Evolutionary conservation across 768 basidiomycete genomes (phyloP).

Genomic region (Chlorophyllum brunneum): DNA sequence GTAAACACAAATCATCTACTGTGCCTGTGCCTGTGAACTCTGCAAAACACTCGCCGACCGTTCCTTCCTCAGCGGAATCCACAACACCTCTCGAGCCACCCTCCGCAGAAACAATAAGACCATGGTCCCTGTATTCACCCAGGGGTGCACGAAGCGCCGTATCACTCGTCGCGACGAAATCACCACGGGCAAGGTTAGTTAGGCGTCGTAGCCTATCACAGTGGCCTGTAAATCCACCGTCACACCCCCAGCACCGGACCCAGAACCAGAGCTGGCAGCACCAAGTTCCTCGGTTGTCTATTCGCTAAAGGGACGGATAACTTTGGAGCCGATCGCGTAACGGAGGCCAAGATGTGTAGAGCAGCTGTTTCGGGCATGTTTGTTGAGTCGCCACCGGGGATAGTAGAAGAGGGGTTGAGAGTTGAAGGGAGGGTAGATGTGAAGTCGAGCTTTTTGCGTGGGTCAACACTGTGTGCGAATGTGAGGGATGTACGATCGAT

Average conservation of each 20-base stretch:
- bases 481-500: slow-evolving; percentile 62
- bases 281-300: slow-evolving; percentile 51
- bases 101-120: slow-evolving; percentile 59
- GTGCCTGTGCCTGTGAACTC: slow-evolving; percentile 16
- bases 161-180: slow-evolving; percentile 88
- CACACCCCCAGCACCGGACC: slow-evolving; percentile 4
- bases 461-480: slow-evolving; percentile 43
- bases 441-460: slow-evolving; percentile 29
- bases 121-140: slow-evolving; percentile 91
- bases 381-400: slow-evolving; percentile 14
- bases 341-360: slow-evolving; percentile 78
- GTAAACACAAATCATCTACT: neutral
- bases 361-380: slow-evolving; percentile 75
- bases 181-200: slow-evolving; percentile 75
- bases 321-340: slow-evolving; percentile 83
- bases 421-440: slow-evolving; percentile 16
- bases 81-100: slow-evolving; percentile 59
- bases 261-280: slow-evolving; percentile 18
- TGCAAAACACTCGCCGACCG: slow-evolving; percentile 48
- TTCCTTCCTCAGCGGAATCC: slow-evolving; percentile 86
- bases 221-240: slow-evolving; percentile 45
- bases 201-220: slow-evolving; percentile 58
- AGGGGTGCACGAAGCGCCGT: slow-evolving; percentile 77
- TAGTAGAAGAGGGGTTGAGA: slow-evolving; percentile 23
- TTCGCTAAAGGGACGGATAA: slow-evolving; percentile 70